phyloP scores from a whole-genome alignment of 2,329 filamentous ascomycete genomes.

The Curvularia eragrostidis region DNA sequence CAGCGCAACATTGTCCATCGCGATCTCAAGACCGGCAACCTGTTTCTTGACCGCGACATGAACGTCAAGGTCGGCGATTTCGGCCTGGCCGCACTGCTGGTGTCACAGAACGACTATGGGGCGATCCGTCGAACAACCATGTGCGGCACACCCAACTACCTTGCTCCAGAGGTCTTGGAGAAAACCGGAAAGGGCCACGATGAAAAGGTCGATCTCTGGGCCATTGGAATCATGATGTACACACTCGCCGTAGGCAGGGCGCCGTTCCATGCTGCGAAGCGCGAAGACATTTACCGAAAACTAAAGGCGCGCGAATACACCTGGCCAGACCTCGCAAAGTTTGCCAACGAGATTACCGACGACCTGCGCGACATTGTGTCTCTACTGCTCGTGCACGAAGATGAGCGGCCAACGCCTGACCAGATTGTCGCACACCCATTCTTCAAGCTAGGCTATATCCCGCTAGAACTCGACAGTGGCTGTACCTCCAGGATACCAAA shows the following conservation, averaged over 20 bases:
- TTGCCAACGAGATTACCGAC: conserved; percentile 72
- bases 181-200: conserved; percentile 95
- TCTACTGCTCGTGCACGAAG: conserved; percentile 75
- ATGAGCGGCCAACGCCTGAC: conserved; percentile 76
- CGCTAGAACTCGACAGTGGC: conserved; percentile 56
- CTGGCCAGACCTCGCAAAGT: conserved; percentile 73
- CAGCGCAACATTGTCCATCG: conserved; percentile 94
- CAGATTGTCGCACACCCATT: conserved; percentile 80
- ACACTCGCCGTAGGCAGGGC: conserved; percentile 96
- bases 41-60: conserved; percentile 94
- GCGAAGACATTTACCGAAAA: conserved; percentile 80
- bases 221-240: conserved; percentile 96
- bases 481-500: conserved; percentile 56
- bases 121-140: conserved; percentile 83
- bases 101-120: conserved; percentile 89
- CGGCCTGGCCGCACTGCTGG: conserved; percentile 86
- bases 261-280: conserved; percentile 91
- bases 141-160: conserved; percentile 97
- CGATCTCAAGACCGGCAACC: conserved; percentile 97
- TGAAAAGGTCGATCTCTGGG: conserved; percentile 98
- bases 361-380: conserved; percentile 82
- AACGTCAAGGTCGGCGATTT: conserved; percentile 99
- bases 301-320: conserved; percentile 76
- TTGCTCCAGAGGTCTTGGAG: conserved; percentile 93
- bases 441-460: conserved; percentile 79